Evolutionary conservation across 108 stramenopile species (phyloP), one percentile per base, ranked within the genome.

Genomic region (Nannochloropsis salina): DNA sequence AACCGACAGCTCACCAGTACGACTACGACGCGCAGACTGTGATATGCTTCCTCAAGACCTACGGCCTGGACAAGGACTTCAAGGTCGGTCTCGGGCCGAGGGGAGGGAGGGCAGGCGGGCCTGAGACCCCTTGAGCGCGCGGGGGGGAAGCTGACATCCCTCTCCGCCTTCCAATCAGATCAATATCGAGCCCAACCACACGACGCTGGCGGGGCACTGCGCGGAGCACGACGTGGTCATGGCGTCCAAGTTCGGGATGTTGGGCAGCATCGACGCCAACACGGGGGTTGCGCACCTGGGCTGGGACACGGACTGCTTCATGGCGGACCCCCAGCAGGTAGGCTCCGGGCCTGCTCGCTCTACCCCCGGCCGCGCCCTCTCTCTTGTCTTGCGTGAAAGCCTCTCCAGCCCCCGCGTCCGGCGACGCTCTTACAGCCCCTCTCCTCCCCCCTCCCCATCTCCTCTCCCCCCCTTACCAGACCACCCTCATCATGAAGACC

Each of bases 161-260:
- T 31, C 31, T 1, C 31, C 31, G 31, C 31, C 31, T 1, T 31
- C 31, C 31, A 31, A 31, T 31, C 61, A 74, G 61, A 74, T 93
- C 41, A 93, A 93, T 83, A 92, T 93, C 83, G 93, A 93, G 83
- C 93, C 93, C 80, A 93, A 93, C 82, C 93, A 93, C 87, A 93
- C 93, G 12, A 90, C 92, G 22, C 85, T 93, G 43, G 93, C 93
- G 22, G 93, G 93, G 45, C 93, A 93, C 83, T 88, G 91, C 43
- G 89, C 89, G 21, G 92, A 92, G 79, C 93, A 93, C 83, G 93
- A 93, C 83, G 90, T 93, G 84, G 83, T 88, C 42, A 83, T 93
- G 18, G 88, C 92, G 41, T 85, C 86, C 15, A 80, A 91, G 80
- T 90, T 90, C 80, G 92, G 91, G 51, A 93, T 92, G 92, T 88